These are phyloP conservation scores for Hypomyces rosellus DNA, from an alignment of 2,329 filamentous ascomycete genomes.

Conservation along the genomic window DNA sequence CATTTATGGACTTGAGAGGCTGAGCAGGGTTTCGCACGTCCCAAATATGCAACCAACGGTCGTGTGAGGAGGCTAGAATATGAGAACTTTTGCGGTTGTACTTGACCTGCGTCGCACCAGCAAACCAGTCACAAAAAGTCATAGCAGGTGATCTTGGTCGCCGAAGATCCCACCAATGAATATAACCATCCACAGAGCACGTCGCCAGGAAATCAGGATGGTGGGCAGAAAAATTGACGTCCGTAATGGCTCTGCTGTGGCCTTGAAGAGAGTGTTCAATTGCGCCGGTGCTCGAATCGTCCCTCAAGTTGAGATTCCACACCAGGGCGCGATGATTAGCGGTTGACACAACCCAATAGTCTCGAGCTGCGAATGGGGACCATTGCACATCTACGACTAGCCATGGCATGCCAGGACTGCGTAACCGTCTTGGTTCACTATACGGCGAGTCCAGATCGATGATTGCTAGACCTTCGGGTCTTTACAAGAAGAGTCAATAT, in stretches of 20 bases:
- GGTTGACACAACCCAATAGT: constrained; percentile 91
- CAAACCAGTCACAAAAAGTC: constrained; percentile 88
- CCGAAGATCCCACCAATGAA: constrained; percentile 87
- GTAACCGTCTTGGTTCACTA: constrained; percentile 74
- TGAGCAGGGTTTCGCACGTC: constrained; percentile 73
- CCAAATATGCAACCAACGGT: constrained; percentile 83
- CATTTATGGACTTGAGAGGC: constrained; percentile 77
- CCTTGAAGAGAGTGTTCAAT: constrained; percentile 86
- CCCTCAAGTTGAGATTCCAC: constrained; percentile 80
- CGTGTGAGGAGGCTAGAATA: constrained; percentile 84
- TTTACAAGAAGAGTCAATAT: constrained; percentile 21
- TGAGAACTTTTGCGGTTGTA: constrained; percentile 86
- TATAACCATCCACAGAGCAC: constrained; percentile 86
- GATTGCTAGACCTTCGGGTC: constrained; percentile 79
- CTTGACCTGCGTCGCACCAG: constrained; percentile 90
- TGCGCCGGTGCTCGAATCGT: constrained; percentile 61
- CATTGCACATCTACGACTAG: constrained; percentile 94
- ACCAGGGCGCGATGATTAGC: constrained; percentile 92
- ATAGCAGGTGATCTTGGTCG: constrained; percentile 65
- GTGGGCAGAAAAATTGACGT: constrained; percentile 93
- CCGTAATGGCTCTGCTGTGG: constrained; percentile 80
- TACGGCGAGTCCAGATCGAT: constrained; percentile 89
- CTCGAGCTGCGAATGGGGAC: constrained; percentile 84
- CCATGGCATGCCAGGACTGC: constrained; percentile 82
- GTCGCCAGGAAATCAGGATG: constrained; percentile 85